These are phyloP conservation scores for Cucurbita argyrosperma DNA, from an alignment of 306 rosid genomes.

Conservation along the genomic window DNA sequence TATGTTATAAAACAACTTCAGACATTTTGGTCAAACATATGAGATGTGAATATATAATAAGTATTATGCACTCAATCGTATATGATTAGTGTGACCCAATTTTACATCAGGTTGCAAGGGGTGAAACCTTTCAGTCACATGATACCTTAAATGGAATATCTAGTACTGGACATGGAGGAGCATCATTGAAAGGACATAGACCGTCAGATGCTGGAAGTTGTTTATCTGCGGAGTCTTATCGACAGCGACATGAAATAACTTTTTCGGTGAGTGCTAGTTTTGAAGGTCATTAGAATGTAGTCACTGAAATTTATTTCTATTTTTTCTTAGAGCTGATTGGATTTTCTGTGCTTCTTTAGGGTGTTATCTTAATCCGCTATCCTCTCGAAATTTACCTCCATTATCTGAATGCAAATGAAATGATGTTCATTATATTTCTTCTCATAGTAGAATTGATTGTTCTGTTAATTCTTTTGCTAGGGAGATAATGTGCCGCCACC, in stretches of 20 bases:
- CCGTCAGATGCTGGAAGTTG: conserved; percentile 52
- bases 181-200: conserved; percentile 32
- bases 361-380: neutral
- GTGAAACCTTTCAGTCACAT: conserved; percentile 22
- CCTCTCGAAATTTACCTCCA: neutral
- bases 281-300: neutral
- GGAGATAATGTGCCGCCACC: conserved; percentile 89
- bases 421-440: neutral
- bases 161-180: conserved; percentile 32
- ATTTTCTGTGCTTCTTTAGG: neutral
- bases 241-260: conserved; percentile 78
- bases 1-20: neutral
- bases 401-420: neutral
- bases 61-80: neutral
- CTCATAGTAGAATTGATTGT: neutral
- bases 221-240: conserved; percentile 58
- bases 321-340: neutral
- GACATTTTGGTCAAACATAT: neutral
- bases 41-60: neutral
- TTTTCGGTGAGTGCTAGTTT: conserved; percentile 44
- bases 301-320: neutral
- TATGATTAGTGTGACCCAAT: conserved; percentile 2
- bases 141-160: conserved; percentile 29
- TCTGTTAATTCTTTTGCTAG: conserved; percentile 17
- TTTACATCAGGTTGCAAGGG: conserved; percentile 46